Percentiles rank a stretch among this genome's conserved stretches.
Conservation (phyloP, 805 yeast genomes). For the Kluyveromyces siamensis region DNA sequence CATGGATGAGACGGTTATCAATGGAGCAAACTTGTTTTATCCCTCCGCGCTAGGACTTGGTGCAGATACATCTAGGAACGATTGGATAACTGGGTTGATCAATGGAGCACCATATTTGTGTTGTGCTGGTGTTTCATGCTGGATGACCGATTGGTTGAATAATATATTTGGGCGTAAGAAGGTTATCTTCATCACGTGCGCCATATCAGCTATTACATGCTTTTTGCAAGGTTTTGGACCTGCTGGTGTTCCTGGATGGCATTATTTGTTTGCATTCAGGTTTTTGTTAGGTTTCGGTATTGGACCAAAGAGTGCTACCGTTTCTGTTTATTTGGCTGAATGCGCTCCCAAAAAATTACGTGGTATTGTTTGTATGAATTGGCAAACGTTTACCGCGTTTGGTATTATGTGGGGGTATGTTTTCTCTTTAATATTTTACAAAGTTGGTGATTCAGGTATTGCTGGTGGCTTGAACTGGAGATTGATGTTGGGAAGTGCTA, state of each 20-base stretch:
- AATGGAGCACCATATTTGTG: conserved; percentile 67
- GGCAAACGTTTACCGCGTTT: conserved; percentile 69
- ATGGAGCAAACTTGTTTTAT: conserved; percentile 61
- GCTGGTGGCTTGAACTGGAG: conserved; percentile 52
- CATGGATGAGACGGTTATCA: conserved; percentile 70
- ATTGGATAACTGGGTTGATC: conserved; percentile 50
- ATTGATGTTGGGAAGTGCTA: conserved; percentile 59
- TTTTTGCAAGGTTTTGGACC: conserved; percentile 56
- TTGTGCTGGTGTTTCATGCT: conserved; percentile 51
- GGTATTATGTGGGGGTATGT: conserved; percentile 70
- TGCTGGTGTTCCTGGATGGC: conserved; percentile 44
- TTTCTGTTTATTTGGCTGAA: conserved; percentile 62
- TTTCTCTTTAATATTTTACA: conserved; percentile 52
- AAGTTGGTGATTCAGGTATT: conserved; percentile 33
- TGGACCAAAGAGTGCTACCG: conserved; percentile 71
- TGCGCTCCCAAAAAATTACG: conserved; percentile 54
- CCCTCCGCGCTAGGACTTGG: conserved; percentile 47
- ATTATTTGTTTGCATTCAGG: conserved; percentile 57
- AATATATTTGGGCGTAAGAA: conserved; percentile 51
- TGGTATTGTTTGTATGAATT: conserved; percentile 63
- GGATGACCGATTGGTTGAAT: conserved; percentile 56
- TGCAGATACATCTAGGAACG: conserved; percentile 36
- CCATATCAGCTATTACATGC: conserved; percentile 50
- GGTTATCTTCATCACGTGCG: conserved; percentile 57
- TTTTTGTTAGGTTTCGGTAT: conserved; percentile 58